These are phyloP conservation scores for Saccharum officinarum DNA, from an alignment of 176 grass and related monocot genomes.

Conservation along the genomic window DNA sequence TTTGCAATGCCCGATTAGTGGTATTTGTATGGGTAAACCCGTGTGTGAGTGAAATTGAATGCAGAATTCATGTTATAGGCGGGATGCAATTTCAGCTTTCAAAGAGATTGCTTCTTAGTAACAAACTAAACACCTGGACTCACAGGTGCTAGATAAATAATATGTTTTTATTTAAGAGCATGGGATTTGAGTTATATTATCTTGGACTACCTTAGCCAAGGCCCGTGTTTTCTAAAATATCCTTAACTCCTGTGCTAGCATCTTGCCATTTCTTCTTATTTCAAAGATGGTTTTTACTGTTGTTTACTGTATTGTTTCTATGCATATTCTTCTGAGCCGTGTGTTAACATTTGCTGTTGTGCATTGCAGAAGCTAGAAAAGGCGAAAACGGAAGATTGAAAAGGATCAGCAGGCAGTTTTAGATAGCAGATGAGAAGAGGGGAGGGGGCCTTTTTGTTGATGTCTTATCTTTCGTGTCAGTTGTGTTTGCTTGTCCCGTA, in stretches of 20 bases:
- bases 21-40: not conserved
- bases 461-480: not conserved
- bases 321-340: not conserved
- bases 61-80: constrained; percentile 1
- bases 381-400: constrained; percentile 42
- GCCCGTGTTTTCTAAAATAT: not conserved
- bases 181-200: not conserved
- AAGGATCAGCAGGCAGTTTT: not conserved
- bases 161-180: not conserved
- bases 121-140: not conserved
- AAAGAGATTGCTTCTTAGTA: not conserved
- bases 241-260: not conserved
- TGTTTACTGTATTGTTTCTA: not conserved
- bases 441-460: not conserved
- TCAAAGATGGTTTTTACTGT: not conserved
- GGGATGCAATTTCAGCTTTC: not conserved
- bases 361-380: constrained; percentile 58
- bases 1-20: not conserved
- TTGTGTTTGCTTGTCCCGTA: constrained; percentile 8
- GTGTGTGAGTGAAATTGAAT: not conserved
- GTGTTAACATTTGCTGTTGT: constrained; percentile 5
- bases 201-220: not conserved
- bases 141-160: not conserved
- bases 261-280: not conserved
- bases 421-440: not conserved